Evolutionary conservation across 2,329 filamentous ascomycete genomes (phyloP).

Genomic region (Cytospora leucostoma): DNA sequence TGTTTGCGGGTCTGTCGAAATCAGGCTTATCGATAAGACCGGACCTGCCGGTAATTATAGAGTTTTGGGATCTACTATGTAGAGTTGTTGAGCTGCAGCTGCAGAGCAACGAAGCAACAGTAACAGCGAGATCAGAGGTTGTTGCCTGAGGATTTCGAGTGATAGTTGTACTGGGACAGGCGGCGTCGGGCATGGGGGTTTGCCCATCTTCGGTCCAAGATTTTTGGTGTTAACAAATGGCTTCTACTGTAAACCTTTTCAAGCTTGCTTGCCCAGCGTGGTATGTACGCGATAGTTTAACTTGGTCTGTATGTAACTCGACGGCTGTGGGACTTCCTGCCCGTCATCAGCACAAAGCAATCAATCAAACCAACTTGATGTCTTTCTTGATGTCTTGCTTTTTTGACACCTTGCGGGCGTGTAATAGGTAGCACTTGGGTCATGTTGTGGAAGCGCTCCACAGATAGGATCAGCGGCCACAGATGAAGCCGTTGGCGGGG

Average conservation of each 20-base stretch:
- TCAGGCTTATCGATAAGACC: constrained; percentile 16
- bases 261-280: background rate
- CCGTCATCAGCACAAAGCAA: constrained; percentile 4
- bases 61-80: background rate
- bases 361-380: background rate
- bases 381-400: background rate
- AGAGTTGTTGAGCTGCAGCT: background rate
- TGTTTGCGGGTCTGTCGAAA: constrained; percentile 1
- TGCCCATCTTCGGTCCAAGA: background rate
- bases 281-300: background rate
- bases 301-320: constrained; percentile 1
- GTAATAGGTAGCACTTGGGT: background rate
- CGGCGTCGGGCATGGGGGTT: no score
- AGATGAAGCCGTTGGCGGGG: constrained; percentile 9
- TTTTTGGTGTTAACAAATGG: background rate
- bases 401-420: constrained; percentile 7
- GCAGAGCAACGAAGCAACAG: background rate
- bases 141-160: background rate
- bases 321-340: constrained; percentile 12
- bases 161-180: background rate
- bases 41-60: background rate
- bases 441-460: constrained; percentile 16
- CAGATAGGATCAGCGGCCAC: constrained; percentile 5
- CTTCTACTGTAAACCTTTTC: background rate
- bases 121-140: no score